phyloP scores from a whole-genome alignment of 2,329 filamentous ascomycete genomes.

The Aureobasidium sp. region DNA sequence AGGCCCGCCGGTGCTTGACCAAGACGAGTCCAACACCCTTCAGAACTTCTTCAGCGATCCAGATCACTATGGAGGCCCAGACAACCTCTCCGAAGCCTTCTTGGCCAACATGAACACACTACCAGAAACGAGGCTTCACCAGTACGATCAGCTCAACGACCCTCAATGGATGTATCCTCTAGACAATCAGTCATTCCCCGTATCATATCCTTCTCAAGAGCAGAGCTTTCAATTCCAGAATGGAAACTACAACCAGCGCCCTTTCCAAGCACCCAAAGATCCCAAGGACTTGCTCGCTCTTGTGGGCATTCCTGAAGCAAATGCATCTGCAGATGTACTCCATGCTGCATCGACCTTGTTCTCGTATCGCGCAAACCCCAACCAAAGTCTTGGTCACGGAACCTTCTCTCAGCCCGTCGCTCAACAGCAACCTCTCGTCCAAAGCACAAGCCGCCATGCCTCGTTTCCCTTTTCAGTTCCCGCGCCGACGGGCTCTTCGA shows the following conservation, averaged over 20 bases:
- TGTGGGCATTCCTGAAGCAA: neutral
- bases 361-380: constrained; percentile 1
- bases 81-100: neutral
- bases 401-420: neutral
- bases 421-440: neutral
- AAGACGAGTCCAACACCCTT: constrained; percentile 8
- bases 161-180: constrained; percentile 5
- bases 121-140: neutral
- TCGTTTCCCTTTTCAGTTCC: constrained; percentile 1
- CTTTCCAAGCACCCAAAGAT: neutral
- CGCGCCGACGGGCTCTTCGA: neutral
- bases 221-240: neutral
- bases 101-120: neutral
- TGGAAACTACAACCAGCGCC: neutral
- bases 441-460: neutral
- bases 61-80: constrained; percentile 5
- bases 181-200: neutral
- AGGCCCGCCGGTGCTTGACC: constrained; percentile 11
- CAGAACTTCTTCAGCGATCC: constrained; percentile 14
- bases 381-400: neutral
- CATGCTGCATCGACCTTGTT: constrained; percentile 10
- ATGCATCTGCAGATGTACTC: constrained; percentile 1
- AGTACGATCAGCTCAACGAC: neutral
- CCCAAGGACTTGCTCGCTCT: constrained; percentile 1
- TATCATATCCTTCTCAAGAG: neutral